phyloP scores from a whole-genome alignment of 257 asterid species.

The Paulownia fortunei region DNA sequence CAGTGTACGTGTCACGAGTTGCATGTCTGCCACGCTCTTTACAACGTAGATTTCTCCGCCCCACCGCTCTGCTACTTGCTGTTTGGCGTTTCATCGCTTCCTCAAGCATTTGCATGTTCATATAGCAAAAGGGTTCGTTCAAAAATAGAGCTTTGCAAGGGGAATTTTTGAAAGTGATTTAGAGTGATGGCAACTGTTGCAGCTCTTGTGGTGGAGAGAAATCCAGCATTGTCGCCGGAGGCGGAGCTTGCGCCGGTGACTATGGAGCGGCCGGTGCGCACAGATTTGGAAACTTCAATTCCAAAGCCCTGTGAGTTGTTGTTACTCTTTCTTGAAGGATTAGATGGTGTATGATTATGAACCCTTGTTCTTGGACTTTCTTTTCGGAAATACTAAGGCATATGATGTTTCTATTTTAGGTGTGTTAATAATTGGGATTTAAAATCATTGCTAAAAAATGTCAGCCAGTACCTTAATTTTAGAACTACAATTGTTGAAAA shows the following conservation, averaged over 20 bases:
- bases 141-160: background rate
- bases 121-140: background rate
- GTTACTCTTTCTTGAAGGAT: background rate
- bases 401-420: background rate
- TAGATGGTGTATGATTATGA: background rate
- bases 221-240: constrained; percentile 52
- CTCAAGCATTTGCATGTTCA: background rate
- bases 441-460: background rate
- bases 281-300: constrained; percentile 60
- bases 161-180: background rate
- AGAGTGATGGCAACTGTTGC: constrained; percentile 19
- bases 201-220: constrained; percentile 42
- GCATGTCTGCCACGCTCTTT: constrained; percentile 24
- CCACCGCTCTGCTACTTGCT: background rate
- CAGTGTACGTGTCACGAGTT: background rate
- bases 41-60: background rate
- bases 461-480: background rate
- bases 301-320: constrained; percentile 71
- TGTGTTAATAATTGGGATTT: background rate
- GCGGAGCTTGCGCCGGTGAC: constrained; percentile 85
- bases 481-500: background rate
- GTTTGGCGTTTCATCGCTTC: background rate
- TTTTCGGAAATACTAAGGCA: background rate
- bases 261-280: constrained; percentile 52
- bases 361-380: background rate